A percentile compares a stretch with the other conserved stretches of the same genome.
Conservation (phyloP, 495 filamentous ascomycete genomes). For the Tuber brumale region DNA sequence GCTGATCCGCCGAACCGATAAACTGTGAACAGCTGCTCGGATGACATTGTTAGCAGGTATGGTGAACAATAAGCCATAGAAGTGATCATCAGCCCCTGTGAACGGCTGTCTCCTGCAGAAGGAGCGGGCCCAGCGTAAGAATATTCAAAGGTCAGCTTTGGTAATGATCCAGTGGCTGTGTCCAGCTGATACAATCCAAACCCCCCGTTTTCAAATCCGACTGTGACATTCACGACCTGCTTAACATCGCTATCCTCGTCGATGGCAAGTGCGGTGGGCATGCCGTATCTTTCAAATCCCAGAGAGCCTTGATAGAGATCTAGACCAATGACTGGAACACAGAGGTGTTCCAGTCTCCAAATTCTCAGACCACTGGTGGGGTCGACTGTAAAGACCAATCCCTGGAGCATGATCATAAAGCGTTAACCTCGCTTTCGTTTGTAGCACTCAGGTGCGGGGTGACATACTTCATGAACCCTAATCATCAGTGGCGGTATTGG, state of each 20-base stretch:
- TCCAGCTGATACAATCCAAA: constrained; percentile 64
- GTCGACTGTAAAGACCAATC: constrained; percentile 74
- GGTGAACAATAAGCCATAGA: constrained; percentile 68
- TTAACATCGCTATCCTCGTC: constrained; percentile 47
- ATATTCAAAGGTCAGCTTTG: constrained; percentile 39
- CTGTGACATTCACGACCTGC: constrained; percentile 49
- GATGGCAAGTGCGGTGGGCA: constrained; percentile 64
- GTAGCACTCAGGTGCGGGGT: constrained; percentile 4
- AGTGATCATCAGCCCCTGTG: constrained; percentile 60
- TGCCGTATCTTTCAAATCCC: constrained; percentile 25
- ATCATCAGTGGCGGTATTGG: constrained; percentile 47
- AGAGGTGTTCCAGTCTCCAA: constrained; percentile 59
- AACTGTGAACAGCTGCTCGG: constrained; percentile 61
- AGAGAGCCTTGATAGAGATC: constrained; percentile 37
- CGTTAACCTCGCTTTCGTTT: constrained; percentile 38
- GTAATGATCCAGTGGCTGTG: constrained; percentile 45
- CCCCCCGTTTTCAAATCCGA: constrained; percentile 72
- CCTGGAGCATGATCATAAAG: constrained; percentile 65
- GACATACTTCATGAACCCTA: constrained; percentile 38
- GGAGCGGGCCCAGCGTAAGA: constrained; percentile 24
- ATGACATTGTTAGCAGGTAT: constrained; percentile 64
- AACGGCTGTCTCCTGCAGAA: constrained; percentile 36
- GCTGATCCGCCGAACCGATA: constrained; percentile 55
- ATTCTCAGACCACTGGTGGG: constrained; percentile 60
- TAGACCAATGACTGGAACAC: constrained; percentile 48